Conservation (phyloP, 2,329 filamentous ascomycete species). For the Phoma herbarum region DNA sequence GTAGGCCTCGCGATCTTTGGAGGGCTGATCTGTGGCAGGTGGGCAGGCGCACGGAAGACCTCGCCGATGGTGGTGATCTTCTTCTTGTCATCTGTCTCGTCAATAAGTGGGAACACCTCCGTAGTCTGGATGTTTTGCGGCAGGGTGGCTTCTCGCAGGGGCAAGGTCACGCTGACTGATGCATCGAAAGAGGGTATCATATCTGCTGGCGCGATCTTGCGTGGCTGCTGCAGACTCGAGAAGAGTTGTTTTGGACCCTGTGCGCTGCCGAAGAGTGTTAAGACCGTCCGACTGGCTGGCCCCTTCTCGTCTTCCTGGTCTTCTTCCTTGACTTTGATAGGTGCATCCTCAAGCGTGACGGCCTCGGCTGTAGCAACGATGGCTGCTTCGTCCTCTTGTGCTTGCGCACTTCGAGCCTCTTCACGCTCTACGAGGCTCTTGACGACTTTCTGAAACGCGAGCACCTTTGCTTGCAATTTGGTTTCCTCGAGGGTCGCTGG, state of each 20-base stretch:
- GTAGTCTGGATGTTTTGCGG: constrained; percentile 79
- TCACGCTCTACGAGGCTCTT: constrained; percentile 44
- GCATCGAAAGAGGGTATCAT: constrained; percentile 49
- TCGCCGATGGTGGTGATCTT: constrained; percentile 75
- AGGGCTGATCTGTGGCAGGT: constrained; percentile 71
- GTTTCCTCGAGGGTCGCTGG: constrained; percentile 50
- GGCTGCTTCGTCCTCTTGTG: constrained; percentile 15
- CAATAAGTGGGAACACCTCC: constrained; percentile 66
- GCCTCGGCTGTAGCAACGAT: constrained; percentile 18
- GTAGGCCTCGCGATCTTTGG: constrained; percentile 76
- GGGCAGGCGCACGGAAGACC: constrained; percentile 73
- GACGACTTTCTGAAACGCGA: constrained; percentile 48
- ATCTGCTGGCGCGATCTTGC: constrained; percentile 48
- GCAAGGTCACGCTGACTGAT: constrained; percentile 55
- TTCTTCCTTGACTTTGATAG: constrained; percentile 35
- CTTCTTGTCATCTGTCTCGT: constrained; percentile 53
- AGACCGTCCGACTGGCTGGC: constrained; percentile 64
- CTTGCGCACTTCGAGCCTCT: constrained; percentile 31
- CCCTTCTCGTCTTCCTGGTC: constrained; percentile 31
- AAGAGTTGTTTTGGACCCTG: constrained; percentile 81
- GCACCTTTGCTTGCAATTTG: constrained; percentile 39
- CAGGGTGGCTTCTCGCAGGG: constrained; percentile 70
- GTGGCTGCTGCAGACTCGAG: constrained; percentile 76
- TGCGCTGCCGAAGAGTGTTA: constrained; percentile 80
- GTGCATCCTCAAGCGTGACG: constrained; percentile 24